Percentiles rank a stretch among this genome's conserved stretches.
phyloP scores from a whole-genome alignment of 225 moss, liverwort and hornwort species.

The Pseudisothecium myosuroides region DNA sequence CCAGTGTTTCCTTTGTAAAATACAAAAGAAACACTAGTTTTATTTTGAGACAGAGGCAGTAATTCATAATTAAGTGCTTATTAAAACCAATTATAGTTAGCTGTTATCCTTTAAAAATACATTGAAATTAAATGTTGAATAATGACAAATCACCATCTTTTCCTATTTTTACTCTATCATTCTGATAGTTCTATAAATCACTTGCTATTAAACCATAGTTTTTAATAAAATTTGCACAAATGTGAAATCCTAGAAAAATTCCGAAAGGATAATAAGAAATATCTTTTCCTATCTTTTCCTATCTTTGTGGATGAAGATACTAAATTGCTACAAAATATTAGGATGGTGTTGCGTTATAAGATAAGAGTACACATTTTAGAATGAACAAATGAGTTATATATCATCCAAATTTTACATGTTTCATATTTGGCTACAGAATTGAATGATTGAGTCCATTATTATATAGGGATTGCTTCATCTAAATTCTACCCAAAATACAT shows the following conservation, averaged over 20 bases:
- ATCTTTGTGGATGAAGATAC: neutral
- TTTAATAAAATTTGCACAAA: neutral
- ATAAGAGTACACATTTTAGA: neutral
- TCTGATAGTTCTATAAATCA: neutral
- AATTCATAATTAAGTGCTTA: no score
- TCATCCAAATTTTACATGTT: neutral
- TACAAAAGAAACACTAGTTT: no score
- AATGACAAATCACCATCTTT: neutral
- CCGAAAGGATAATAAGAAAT: neutral
- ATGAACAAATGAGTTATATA: neutral
- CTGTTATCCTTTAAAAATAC: rapidly evolving
- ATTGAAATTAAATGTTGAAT: rapidly evolving
- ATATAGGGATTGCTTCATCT: neutral
- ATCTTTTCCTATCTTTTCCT: neutral
- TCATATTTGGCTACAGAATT: neutral
- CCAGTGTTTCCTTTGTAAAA: no score
- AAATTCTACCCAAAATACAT: no score
- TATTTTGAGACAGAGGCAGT: no score
- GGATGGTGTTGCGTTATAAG: neutral
- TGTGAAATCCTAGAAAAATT: neutral
- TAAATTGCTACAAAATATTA: neutral
- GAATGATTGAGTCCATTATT: neutral
- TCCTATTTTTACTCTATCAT: no score
- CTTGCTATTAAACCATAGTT: neutral
- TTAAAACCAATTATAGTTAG: neutral